These are phyloP conservation scores for Trichosporon faecale DNA, from an alignment of 1,284 basidiomycete species.

Conservation along the genomic window DNA sequence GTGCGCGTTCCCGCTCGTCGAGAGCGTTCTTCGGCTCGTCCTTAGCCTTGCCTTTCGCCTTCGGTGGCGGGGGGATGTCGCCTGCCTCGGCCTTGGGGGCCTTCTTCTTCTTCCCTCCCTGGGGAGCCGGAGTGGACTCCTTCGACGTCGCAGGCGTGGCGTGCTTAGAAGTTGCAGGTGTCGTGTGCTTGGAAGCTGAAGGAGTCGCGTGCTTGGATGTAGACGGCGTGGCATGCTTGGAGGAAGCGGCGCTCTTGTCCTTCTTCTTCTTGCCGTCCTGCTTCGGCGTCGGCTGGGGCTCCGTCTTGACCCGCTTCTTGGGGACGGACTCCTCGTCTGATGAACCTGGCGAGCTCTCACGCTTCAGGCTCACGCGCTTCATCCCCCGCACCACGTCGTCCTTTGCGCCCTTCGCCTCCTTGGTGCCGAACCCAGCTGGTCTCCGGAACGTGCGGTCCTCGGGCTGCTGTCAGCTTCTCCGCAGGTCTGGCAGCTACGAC, in stretches of 20 bases:
- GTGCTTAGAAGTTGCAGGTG: background rate
- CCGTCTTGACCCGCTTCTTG: constrained; percentile 15
- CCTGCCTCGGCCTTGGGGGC: background rate
- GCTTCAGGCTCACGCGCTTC: constrained; percentile 2
- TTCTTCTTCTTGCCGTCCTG: background rate
- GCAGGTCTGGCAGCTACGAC: background rate
- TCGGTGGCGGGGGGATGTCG: constrained; percentile 7
- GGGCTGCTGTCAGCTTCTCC: background rate
- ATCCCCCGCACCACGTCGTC: background rate
- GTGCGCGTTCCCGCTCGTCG: constrained; percentile 28
- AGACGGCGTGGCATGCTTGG: background rate
- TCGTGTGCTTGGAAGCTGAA: background rate
- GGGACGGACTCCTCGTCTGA: background rate
- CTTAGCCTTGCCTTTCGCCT: background rate
- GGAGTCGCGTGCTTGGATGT: background rate
- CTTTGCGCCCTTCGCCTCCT: background rate
- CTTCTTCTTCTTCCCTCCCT: background rate
- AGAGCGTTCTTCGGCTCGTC: background rate
- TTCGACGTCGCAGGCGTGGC: background rate
- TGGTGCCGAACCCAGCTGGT: constrained; percentile 4
- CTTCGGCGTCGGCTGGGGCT: background rate
- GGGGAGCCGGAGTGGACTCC: background rate
- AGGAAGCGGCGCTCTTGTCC: background rate
- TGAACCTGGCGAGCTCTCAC: background rate
- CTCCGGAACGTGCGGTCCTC: constrained; percentile 10